Evolutionary conservation across 1,284 basidiomycete species (phyloP), one percentile per base, ranked within the genome.

Genomic region (Cerrena zonata): DNA sequence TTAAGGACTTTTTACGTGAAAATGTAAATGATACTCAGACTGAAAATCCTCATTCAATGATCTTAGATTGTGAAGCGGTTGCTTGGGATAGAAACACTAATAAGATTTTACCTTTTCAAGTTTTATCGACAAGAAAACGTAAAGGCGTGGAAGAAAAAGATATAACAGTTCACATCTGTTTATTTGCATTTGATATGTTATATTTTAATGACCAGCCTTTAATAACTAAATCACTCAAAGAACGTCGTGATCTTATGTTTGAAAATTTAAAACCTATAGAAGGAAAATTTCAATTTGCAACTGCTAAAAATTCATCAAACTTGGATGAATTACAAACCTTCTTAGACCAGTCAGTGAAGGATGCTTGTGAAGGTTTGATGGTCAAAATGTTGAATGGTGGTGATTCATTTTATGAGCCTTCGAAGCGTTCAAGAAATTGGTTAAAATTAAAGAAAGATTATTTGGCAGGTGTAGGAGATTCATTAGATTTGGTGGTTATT

Each of bases 391-490:
- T 99, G 12, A 88, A 94, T 37, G 89, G 84, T 22, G 84, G 90
- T 36, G 87, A 87, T 13, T 93, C 94, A 63, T 91, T 83, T 59
- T 99, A 99, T 67, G 94, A 98, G 68, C 96, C 96, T 2, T 49
- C 77, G 96, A 38, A 93, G 88, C 69, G 90, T 98, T 56, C n/a
- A n/a, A n/a, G n/a, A n/a, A 98, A 99, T 66, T 99, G 96, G 96
- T 74, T 99, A 12, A 99, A 99, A 82, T 94, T 91, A 57, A 97
- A 97, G 75, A 97, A 97, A 65, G 94, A 97, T 68, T 97, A 97
- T 65, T 78, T 99, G 1, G 86, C 90, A n/a, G 96, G 96, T 2
- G 84, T 97, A 2, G 96, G 96, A 19, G 96, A 99, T 70, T 97
- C 94, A 2, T 82, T 99, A 47, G 96, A 99, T 67, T 80, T 99